Conservation (phyloP, 2,329 filamentous ascomycete genomes). For the Arthrobotrys pseudoclavata region DNA sequence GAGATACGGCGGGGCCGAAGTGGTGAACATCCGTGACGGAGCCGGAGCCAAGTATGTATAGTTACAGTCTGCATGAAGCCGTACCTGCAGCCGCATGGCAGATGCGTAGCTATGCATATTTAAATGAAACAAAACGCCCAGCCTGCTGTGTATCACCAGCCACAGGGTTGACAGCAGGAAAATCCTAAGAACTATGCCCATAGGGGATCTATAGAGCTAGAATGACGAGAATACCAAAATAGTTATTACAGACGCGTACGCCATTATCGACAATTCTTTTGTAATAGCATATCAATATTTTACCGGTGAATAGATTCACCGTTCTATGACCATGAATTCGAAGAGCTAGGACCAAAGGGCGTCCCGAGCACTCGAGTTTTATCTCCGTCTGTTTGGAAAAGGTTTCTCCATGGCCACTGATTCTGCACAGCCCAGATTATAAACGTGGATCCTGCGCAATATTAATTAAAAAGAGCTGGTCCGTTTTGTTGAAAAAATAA, state of each 20-base stretch:
- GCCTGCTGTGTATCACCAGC: conserved; percentile 18
- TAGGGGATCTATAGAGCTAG: neutral
- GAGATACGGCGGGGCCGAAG: too few species aligned
- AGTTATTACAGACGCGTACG: neutral
- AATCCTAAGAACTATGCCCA: neutral
- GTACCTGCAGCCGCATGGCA: neutral
- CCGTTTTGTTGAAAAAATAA: conserved; percentile 8
- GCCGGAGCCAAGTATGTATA: too few species aligned
- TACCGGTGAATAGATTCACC: too few species aligned
- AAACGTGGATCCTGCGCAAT: too few species aligned
- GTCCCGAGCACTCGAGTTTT: neutral
- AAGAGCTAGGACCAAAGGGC: too few species aligned
- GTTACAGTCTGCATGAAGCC: neutral
- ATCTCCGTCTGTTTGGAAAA: conserved; percentile 5
- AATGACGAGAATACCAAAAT: neutral
- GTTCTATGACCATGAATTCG: too few species aligned
- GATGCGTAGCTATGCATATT: conserved; percentile 1
- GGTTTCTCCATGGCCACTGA: too few species aligned
- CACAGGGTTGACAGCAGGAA: neutral
- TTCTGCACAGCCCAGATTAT: too few species aligned
- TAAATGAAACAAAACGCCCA: conserved; percentile 23
- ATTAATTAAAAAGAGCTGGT: too few species aligned
- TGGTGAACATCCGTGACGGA: too few species aligned
- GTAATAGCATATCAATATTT: conserved; percentile 14
- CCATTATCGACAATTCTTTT: conserved; percentile 3